Evolutionary conservation across 495 filamentous ascomycete species (phyloP), one percentile per base, ranked within the genome.

Genomic region (Podospora sp.): DNA sequence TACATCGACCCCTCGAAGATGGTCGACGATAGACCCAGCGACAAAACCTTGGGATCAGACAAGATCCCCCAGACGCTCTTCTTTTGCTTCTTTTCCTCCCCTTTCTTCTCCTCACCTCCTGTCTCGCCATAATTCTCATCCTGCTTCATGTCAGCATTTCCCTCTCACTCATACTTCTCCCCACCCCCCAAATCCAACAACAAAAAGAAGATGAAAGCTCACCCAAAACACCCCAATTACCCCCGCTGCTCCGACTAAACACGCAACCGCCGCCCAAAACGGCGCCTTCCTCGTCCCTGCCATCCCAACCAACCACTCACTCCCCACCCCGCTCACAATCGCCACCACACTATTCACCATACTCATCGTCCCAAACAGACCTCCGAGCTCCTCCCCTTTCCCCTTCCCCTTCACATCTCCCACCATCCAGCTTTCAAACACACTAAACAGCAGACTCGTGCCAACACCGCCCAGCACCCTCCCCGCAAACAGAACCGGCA

Each of bases 361-460:
- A 27, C 81, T 83, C 69, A 84, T 81, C 12, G 75, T 69, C 6
- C 85, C 83, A 70, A 85, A 86, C 27, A 83, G 80, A 52, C 75
- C 66, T 33, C 77, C 77, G 27, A 86, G 58, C 14, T 79, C 77
- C 25, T 71, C 75, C 35, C 73, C 77, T 14, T 70, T 26, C 21
- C 70, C 73, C 0, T 80, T 73, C 55, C 72, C 59, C 65, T 78
- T 73, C 57, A 80, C 82, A 70, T 86, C 84, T 46, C 83, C 80
- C 27, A 87, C 84, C 81, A 88, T 83, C 84, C 84, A 87, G 63
- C 81, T 83, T 75, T 88, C 83, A 71, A 87, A 86, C 6, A 81
- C 82, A 59, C 75, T 82, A 69, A 85, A 86, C 62, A 87, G 72
- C 27, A 88, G 75, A 53, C 83, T 85, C 25, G 84, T 83, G 67